Base-by-base conservation (phyloP, 2,329 filamentous ascomycete genomes). In the Lasiodiplodia hormozganensis region DNA sequence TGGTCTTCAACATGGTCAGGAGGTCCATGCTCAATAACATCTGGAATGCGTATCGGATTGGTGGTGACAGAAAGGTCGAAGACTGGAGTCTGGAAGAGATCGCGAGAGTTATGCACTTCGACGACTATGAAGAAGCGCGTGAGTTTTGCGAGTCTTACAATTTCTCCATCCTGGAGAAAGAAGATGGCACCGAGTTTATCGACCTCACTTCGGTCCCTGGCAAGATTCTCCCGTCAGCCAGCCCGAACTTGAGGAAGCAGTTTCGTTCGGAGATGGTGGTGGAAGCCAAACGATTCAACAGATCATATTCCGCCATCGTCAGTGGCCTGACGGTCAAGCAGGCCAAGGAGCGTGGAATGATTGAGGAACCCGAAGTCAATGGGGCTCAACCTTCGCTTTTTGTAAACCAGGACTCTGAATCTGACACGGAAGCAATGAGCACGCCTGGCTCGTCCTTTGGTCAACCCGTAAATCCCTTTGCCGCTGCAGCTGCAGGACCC, bases 1-100 rank as follows among this genome's bases (percentile, higher is more conserved):
- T 89, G 12, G 86, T 86, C 70, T 90, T 90, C 77, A 86, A 86
- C 66, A 79, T 85, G 31, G 79, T 90, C 53, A 85, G 88, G 12
- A 82, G 86, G 62, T 84, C 83, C 28, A 84, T 85, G 6, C 81
- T 90, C 56, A 83, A 86, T 49, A 81, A 83, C 2, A 83, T 89
- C 51, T 86, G 83, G 82, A 83, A 82, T 69, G 84, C 81, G 2
- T 87, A 84, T 73, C 84, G 84, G 71, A 82, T 79, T n/a, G 85
- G 83, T n/a, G 82, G 82, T 58, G 81, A 82, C 69, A 77, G 78
- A 65, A 82, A 82, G 69, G 84, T 84, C 28, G 81, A 86, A 62
- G 86, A 88, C 69, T 89, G 86, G 86, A 88, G 83, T 2, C 72
- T 88, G 12, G 78, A 82, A 8, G 82, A 86, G 52, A 74, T 90